phyloP scores from a whole-genome alignment of 768 basidiomycete species.

The Boletus rex-veris region DNA sequence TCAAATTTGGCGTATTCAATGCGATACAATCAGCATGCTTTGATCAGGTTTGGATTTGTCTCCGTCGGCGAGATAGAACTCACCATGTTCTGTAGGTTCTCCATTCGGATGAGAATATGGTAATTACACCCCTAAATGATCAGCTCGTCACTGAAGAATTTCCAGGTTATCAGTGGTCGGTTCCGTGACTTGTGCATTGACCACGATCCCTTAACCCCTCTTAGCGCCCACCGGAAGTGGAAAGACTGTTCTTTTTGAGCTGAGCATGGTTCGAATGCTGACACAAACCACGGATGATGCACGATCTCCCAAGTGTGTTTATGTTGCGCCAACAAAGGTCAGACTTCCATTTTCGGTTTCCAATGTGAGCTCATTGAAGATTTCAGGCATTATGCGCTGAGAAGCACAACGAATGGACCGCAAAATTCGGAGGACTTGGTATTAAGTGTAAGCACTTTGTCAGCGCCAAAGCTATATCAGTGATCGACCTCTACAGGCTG shows the following conservation, averaged over 20 bases:
- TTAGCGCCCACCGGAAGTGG: conserved; percentile 94
- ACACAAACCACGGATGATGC: conserved; percentile 35
- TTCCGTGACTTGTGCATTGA: conserved; percentile 4
- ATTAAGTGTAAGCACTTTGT: conserved; percentile 57
- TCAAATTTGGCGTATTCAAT: conserved; percentile 91
- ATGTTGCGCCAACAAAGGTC: conserved; percentile 92
- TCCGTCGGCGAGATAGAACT: neutral
- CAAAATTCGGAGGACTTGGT: conserved; percentile 73
- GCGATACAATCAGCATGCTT: conserved; percentile 85
- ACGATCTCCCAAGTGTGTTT: conserved; percentile 66
- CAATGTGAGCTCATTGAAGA: neutral
- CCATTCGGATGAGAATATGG: conserved; percentile 61
- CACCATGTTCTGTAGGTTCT: conserved; percentile 45
- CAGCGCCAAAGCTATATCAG: neutral
- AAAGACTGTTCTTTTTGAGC: conserved; percentile 93
- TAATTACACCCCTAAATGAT: conserved; percentile 23
- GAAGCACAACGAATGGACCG: conserved; percentile 76
- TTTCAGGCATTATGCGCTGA: conserved; percentile 83
- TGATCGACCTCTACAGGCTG: conserved; percentile 49
- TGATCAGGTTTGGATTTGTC: conserved; percentile 48
- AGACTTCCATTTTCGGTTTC: neutral
- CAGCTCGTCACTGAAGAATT: conserved; percentile 8
- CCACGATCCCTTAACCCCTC: conserved; percentile 2
- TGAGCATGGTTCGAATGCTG: conserved; percentile 79
- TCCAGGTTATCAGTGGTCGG: conserved; percentile 70